phyloP scores from a whole-genome alignment of 441 rosid species.

The Macaranga tanarius region DNA sequence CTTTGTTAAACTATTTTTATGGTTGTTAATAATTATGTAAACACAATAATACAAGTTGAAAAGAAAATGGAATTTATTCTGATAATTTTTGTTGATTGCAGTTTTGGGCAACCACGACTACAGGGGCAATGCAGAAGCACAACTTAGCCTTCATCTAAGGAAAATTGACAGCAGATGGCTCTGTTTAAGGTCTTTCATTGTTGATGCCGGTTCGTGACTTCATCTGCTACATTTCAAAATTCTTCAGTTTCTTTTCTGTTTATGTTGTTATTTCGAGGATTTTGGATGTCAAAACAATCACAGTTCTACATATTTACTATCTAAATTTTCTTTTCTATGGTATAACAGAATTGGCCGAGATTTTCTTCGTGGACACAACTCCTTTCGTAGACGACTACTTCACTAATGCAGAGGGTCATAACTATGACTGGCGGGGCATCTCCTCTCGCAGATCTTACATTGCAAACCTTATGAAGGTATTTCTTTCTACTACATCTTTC shows the following conservation, averaged over 20 bases:
- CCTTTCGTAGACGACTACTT: conserved; percentile 68
- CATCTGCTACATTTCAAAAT: neutral
- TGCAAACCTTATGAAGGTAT: conserved; percentile 39
- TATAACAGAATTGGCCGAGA: conserved; percentile 47
- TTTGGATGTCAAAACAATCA: no score
- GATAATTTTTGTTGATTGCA: conserved; percentile 21
- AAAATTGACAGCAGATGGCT: conserved; percentile 62
- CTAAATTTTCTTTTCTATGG: neutral
- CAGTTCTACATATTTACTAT: no score
- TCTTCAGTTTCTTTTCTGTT: neutral
- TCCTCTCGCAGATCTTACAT: conserved; percentile 50
- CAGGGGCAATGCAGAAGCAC: conserved; percentile 70
- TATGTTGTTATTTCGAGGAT: no score
- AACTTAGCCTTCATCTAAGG: conserved; percentile 52
- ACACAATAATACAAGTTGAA: no score
- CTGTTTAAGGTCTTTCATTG: conserved; percentile 64
- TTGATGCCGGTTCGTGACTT: conserved; percentile 33
- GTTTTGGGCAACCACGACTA: conserved; percentile 82
- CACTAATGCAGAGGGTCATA: conserved; percentile 39
- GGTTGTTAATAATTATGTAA: no score
- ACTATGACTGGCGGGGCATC: conserved; percentile 66
- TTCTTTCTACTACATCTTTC: neutral
- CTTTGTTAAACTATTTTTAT: no score
- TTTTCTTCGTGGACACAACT: conserved; percentile 71
- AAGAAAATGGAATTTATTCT: no score